phyloP scores from a whole-genome alignment of 495 filamentous ascomycete species.

The Hyaloscypha hepaticicola region DNA sequence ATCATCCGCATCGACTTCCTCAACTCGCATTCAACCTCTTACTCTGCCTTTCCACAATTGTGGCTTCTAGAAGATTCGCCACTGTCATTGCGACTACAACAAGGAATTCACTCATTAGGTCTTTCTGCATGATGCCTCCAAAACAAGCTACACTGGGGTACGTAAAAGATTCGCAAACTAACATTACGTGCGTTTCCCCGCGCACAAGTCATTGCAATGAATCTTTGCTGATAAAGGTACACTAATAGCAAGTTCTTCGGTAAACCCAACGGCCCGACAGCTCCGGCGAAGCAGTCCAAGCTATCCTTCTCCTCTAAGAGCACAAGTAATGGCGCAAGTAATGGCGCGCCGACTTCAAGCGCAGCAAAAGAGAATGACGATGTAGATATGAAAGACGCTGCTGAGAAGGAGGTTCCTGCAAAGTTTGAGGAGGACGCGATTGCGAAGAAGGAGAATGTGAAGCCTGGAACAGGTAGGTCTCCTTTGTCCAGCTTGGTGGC shows the following conservation, averaged over 20 bases:
- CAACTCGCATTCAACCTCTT: not conserved
- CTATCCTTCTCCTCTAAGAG: conserved; percentile 60
- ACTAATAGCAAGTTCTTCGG: conserved; percentile 68
- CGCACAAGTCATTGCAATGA: not conserved
- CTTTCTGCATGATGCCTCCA: conserved; percentile 44
- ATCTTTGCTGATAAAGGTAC: conserved; percentile 16
- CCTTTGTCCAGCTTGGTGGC: not conserved
- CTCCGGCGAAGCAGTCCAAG: conserved; percentile 69
- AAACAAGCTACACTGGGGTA: conserved; percentile 96
- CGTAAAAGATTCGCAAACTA: conserved; percentile 76
- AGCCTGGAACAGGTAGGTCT: conserved; percentile 29
- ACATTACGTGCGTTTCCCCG: conserved; percentile 68
- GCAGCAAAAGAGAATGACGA: conserved; percentile 23
- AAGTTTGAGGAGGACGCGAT: conserved; percentile 20
- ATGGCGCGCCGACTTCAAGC: conserved; percentile 16
- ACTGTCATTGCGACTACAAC: not conserved
- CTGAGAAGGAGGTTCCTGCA: conserved; percentile 30
- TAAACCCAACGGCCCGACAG: conserved; percentile 50
- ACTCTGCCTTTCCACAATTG: conserved; percentile 7
- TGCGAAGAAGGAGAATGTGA: conserved; percentile 35
- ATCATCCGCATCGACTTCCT: not conserved
- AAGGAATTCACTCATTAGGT: conserved; percentile 11
- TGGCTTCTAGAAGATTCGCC: conserved; percentile 27
- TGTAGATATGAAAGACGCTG: conserved; percentile 28
- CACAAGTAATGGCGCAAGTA: conserved; percentile 19